A percentile compares a stretch with the other conserved stretches of the same genome.
Evolutionary conservation across 805 yeast genomes (phyloP).

Genomic region (Wickerhamomyces rabaulensis): DNA sequence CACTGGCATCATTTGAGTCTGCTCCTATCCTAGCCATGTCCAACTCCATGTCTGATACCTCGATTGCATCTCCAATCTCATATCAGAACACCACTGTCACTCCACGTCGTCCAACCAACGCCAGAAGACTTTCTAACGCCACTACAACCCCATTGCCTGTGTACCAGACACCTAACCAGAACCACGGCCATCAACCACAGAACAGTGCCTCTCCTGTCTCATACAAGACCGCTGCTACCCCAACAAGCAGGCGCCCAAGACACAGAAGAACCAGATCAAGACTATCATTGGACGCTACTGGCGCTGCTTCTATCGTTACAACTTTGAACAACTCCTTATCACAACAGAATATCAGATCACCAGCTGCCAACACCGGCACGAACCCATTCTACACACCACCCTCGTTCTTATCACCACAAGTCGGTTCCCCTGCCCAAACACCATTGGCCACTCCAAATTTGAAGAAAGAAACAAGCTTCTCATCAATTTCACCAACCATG

Average conservation of each 20-base stretch:
- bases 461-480: conserved; percentile 5
- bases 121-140: conserved; percentile 14
- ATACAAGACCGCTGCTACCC: conserved; percentile 10
- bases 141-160: conserved; percentile 31
- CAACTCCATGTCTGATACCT: conserved; percentile 19
- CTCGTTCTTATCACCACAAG: conserved; percentile 36
- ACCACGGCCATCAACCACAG: not conserved
- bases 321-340: conserved; percentile 17
- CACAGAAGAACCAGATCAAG: conserved; percentile 39
- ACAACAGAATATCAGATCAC: conserved; percentile 27
- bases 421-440: conserved; percentile 16
- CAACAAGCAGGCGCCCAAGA: conserved; percentile 21
- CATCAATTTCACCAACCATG: conserved; percentile 22
- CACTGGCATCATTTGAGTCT: conserved; percentile 28
- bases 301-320: conserved; percentile 22
- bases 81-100: conserved; percentile 32
- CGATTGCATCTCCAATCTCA: conserved; percentile 19
- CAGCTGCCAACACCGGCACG: conserved; percentile 25
- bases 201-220: conserved; percentile 10
- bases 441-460: conserved; percentile 22
- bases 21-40: conserved; percentile 25
- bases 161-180: conserved; percentile 22
- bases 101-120: conserved; percentile 24
- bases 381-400: conserved; percentile 48
- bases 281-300: conserved; percentile 31